Evolutionary conservation across 192 early-diverging fungal species (phyloP).

Genomic region (Rhizoclosmatium globosum): DNA sequence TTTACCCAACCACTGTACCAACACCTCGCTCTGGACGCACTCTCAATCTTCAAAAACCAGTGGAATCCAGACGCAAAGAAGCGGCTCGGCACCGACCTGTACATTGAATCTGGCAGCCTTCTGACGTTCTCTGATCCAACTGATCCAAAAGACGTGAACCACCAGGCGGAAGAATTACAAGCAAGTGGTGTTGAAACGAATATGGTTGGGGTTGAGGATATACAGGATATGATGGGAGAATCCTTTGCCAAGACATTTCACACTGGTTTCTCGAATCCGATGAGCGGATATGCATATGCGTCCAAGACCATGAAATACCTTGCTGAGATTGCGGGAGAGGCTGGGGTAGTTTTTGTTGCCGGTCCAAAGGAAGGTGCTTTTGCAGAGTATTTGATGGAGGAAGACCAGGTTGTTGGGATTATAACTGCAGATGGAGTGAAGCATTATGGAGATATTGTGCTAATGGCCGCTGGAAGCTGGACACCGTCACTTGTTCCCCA

Average conservation of each 20-base stretch:
- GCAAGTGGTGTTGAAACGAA: not conserved
- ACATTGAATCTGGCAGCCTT: not conserved
- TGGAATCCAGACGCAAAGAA: too few species aligned
- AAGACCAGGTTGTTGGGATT: conserved; percentile 45
- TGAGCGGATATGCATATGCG: conserved; percentile 10
- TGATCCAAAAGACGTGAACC: not conserved
- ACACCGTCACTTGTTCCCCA: conserved; percentile 54
- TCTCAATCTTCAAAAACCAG: not conserved
- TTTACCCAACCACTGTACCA: conserved; percentile 27
- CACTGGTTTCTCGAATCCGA: not conserved
- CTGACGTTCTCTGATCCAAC: conserved; percentile 25
- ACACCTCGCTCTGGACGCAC: not conserved
- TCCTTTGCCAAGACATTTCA: conserved; percentile 22
- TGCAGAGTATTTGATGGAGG: not conserved
- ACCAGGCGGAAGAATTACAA: not conserved
- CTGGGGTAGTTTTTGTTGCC: conserved; percentile 20
- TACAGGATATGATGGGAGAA: not conserved
- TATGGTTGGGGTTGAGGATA: not conserved
- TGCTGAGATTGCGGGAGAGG: conserved; percentile 16
- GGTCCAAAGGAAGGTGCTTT: conserved; percentile 8
- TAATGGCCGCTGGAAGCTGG: conserved; percentile 63
- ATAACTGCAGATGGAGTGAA: conserved; percentile 48
- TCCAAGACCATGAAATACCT: conserved; percentile 25
- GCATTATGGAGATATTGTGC: conserved; percentile 48
- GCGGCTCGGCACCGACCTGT: not conserved